These are phyloP conservation scores for Agapanthus africanus DNA, from an alignment of 106 monocot species.

Conservation along the genomic window DNA sequence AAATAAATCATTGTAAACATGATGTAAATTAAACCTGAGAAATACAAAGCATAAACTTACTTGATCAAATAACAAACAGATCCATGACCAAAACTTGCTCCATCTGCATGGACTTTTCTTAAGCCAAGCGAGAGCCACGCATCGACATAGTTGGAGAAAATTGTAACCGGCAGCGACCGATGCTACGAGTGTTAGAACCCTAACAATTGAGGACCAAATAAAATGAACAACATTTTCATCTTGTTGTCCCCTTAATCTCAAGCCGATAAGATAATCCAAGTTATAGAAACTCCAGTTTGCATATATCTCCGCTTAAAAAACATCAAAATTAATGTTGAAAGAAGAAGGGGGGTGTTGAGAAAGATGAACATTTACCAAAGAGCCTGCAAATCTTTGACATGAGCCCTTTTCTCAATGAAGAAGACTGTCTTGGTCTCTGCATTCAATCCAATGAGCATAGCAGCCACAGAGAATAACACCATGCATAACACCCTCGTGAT, in stretches of 20 bases:
- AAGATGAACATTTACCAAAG: constrained; percentile 19
- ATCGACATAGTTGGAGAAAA: constrained; percentile 4
- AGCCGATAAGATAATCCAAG: too few relatives aligned
- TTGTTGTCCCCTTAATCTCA: too few relatives aligned
- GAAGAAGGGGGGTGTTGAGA: too few relatives aligned
- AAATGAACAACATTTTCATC: too few relatives aligned
- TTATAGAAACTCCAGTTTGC: too few relatives aligned
- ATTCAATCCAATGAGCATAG: constrained; percentile 32
- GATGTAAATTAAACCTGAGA: too few relatives aligned
- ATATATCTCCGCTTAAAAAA: too few relatives aligned
- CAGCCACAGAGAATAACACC: constrained; percentile 24
- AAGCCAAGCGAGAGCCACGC: constrained; percentile 6
- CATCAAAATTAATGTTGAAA: too few relatives aligned
- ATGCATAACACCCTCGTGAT: constrained; percentile 19
- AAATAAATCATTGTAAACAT: too few relatives aligned
- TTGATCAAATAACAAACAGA: constrained; percentile 41
- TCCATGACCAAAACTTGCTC: constrained; percentile 20
- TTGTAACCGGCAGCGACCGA: constrained; percentile 43
- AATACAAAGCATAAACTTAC: too few relatives aligned
- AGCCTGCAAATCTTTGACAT: constrained; percentile 25
- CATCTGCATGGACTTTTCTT: not conserved
- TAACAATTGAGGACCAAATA: too few relatives aligned
- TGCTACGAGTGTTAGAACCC: constrained; percentile 33
- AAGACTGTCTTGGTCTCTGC: constrained; percentile 38
- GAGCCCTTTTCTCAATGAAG: constrained; percentile 34